Conservation (phyloP, 176 grass and related monocot species). For the Lolium multiflorum region DNA sequence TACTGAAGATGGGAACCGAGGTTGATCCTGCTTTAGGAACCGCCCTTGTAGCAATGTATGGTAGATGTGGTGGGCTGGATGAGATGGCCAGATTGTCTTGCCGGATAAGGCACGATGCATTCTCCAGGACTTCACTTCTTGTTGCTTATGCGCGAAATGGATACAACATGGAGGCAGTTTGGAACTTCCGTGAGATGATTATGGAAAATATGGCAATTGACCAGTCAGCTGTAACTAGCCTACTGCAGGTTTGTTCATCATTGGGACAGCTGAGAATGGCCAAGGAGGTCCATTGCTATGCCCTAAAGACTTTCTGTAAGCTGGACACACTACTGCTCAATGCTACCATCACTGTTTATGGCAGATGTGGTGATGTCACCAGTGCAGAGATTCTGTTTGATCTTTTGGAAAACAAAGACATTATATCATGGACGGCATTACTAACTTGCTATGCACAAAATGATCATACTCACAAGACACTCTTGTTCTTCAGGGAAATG, state of each 20-base stretch:
- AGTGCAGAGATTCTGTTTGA: constrained; percentile 59
- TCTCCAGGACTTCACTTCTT: constrained; percentile 57
- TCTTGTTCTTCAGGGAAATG: constrained; percentile 67
- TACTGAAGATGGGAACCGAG: constrained; percentile 70
- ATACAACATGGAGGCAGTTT: constrained; percentile 49
- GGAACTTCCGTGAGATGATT: constrained; percentile 61
- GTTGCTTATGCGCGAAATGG: constrained; percentile 62
- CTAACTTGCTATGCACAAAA: constrained; percentile 71
- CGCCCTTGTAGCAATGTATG: constrained; percentile 70
- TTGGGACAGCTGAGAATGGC: constrained; percentile 45
- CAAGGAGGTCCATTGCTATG: constrained; percentile 67
- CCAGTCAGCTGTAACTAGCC: constrained; percentile 54
- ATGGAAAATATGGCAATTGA: constrained; percentile 46
- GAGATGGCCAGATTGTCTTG: constrained; percentile 55
- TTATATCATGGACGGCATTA: constrained; percentile 75
- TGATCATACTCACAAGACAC: constrained; percentile 46
- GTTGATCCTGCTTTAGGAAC: constrained; percentile 54
- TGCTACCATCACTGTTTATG: constrained; percentile 69
- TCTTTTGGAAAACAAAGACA: constrained; percentile 52
- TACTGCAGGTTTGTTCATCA: constrained; percentile 60
- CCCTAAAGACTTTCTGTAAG: constrained; percentile 51
- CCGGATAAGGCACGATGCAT: constrained; percentile 54
- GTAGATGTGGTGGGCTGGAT: constrained; percentile 62
- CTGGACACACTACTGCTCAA: constrained; percentile 60
- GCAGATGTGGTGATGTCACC: constrained; percentile 57